Evolutionary conservation across 1,139 yeast genomes (phyloP).

Genomic region (Candida smagusa): DNA sequence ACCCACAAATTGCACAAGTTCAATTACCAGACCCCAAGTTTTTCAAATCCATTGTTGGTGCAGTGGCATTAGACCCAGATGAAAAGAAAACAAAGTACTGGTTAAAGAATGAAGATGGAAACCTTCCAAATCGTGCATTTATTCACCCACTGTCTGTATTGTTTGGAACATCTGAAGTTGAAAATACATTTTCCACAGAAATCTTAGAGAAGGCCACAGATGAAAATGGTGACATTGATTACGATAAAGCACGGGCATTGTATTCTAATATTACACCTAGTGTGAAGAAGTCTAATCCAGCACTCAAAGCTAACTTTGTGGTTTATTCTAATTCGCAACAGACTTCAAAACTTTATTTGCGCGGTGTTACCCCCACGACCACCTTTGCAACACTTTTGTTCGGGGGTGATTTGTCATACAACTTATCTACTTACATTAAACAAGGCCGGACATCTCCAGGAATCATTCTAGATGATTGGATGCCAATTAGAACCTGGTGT

Average conservation of each 20-base stretch:
- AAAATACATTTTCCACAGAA: constrained; percentile 9
- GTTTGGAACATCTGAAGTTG: constrained; percentile 32
- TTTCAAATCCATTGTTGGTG: constrained; percentile 67
- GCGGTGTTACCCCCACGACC: constrained; percentile 77
- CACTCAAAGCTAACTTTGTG: constrained; percentile 50
- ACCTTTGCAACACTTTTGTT: constrained; percentile 70
- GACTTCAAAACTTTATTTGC: constrained; percentile 66
- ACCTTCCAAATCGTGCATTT: constrained; percentile 61
- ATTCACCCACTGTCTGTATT: constrained; percentile 80
- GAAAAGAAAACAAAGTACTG: constrained; percentile 70
- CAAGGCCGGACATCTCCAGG: constrained; percentile 44
- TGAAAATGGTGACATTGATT: constrained; percentile 40
- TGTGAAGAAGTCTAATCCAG: constrained; percentile 19
- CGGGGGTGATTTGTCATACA: constrained; percentile 76
- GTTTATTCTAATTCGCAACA: constrained; percentile 55
- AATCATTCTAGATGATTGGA: constrained; percentile 41
- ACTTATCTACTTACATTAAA: constrained; percentile 40
- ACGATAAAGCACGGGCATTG: constrained; percentile 25
- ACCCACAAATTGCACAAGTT: constrained; percentile 79
- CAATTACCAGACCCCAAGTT: constrained; percentile 80
- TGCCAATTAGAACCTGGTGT: constrained; percentile 89
- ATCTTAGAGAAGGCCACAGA: constrained; percentile 23
- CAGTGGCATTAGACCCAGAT: constrained; percentile 82
- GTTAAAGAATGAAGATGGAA: constrained; percentile 46
- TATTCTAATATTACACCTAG: constrained; percentile 32